phyloP scores from a whole-genome alignment of 176 grass and related monocot genomes.

The Oryza officinalis region DNA sequence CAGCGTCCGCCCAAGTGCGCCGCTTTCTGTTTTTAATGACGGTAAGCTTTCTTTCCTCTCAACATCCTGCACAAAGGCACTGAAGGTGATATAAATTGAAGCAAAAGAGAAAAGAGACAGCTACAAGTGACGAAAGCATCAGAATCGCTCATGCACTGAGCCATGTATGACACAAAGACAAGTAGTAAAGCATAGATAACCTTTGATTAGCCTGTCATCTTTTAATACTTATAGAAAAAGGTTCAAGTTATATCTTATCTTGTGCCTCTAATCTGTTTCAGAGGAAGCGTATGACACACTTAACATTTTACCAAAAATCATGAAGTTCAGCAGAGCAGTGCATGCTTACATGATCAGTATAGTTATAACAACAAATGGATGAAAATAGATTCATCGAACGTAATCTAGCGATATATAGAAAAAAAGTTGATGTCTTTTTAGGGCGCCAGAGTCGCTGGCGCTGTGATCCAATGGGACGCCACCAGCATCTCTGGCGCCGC shows the following conservation, averaged over 20 bases:
- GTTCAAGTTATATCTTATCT: neutral
- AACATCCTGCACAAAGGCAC: neutral
- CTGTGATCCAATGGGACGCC: too few species aligned
- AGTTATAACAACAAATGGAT: neutral
- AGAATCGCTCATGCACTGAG: neutral
- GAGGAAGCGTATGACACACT: neutral
- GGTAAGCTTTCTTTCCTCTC: neutral
- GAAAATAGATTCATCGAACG: neutral
- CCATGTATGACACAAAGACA: neutral
- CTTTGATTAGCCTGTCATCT: constrained; percentile 1
- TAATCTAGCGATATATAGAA: neutral
- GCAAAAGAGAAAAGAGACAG: neutral
- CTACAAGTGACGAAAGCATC: neutral
- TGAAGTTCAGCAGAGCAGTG: neutral
- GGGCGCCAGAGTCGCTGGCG: too few species aligned
- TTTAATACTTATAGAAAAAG: constrained; percentile 2
- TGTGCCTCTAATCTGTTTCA: neutral
- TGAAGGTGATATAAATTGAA: constrained; percentile 1
- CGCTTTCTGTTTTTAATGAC: too few species aligned
- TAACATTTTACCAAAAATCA: neutral
- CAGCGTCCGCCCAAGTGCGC: too few species aligned
- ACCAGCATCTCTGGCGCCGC: too few species aligned
- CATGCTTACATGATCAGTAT: constrained; percentile 1
- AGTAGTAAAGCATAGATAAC: neutral
- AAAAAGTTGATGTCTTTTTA: neutral